Evolutionary conservation across 2,329 filamentous ascomycete genomes (phyloP).

Genomic region (Colletotrichum musicola): DNA sequence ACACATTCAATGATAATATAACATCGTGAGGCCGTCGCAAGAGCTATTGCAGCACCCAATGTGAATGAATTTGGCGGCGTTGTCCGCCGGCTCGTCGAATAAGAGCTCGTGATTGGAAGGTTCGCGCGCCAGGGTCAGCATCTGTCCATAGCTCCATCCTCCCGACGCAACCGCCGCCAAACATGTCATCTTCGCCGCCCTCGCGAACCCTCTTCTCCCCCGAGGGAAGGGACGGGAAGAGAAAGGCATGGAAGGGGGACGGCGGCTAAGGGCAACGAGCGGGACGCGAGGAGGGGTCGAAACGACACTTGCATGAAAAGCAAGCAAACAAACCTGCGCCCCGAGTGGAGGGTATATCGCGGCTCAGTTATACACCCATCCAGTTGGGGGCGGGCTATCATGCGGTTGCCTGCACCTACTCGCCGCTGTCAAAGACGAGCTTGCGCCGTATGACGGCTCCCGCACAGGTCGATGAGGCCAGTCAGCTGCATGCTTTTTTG

Average conservation of each 20-base stretch:
- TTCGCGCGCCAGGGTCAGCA: neutral
- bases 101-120: neutral
- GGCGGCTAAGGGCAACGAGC: neutral
- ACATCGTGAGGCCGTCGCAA: neutral
- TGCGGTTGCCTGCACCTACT: neutral
- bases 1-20: too few relatives aligned
- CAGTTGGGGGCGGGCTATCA: neutral
- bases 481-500: neutral
- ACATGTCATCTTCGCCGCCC: neutral
- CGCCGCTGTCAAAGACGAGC: neutral
- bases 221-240: neutral
- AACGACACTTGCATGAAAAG: constrained; percentile 13
- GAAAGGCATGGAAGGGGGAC: neutral
- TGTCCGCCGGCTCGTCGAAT: constrained; percentile 7
- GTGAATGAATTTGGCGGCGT: neutral
- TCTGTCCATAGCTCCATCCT: neutral
- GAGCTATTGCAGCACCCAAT: neutral
- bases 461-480: neutral
- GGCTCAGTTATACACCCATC: constrained; percentile 33
- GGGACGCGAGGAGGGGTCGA: constrained; percentile 30
- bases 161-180: constrained; percentile 5
- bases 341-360: constrained; percentile 33
- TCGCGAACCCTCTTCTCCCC: neutral
- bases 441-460: constrained; percentile 2
- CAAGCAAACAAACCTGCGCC: constrained; percentile 12